Evolutionary conservation across 192 early-diverging fungal genomes (phyloP).

Genomic region (Lobosporangium transversale): DNA sequence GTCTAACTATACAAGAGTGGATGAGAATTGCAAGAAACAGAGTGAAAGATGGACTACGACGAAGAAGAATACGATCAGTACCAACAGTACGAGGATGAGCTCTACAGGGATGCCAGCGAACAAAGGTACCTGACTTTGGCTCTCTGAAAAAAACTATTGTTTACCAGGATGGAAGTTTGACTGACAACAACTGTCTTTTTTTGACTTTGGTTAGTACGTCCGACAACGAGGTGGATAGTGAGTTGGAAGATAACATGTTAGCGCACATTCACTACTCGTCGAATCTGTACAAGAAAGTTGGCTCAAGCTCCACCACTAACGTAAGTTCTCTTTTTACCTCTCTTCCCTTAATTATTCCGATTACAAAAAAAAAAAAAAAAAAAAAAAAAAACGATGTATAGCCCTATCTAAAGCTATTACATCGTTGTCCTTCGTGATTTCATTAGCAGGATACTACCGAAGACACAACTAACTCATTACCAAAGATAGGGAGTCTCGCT

Average conservation of each 20-base stretch:
- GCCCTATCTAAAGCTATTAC: too few species aligned
- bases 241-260: constrained; percentile 36
- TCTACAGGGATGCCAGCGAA: constrained; percentile 40
- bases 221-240: constrained; percentile 33
- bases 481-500: constrained; percentile 20
- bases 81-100: constrained; percentile 47
- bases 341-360: neutral
- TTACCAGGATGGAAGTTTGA: too few species aligned
- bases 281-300: constrained; percentile 32
- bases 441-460: too few species aligned
- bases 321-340: neutral
- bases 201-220: constrained; percentile 2
- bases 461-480: too few species aligned
- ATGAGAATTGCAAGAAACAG: neutral
- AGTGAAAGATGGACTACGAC: constrained; percentile 42
- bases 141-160: neutral
- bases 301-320: neutral
- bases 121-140: constrained; percentile 18
- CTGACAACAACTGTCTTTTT: neutral
- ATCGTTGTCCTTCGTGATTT: too few species aligned
- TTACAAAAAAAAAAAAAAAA: neutral
- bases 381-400: neutral
- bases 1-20: too few species aligned
- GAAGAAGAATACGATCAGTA: constrained; percentile 43
- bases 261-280: constrained; percentile 46